Evolutionary conservation across 1,284 basidiomycete species (phyloP), one percentile per base, ranked within the genome.

Genomic region (Puccinia horiana): DNA sequence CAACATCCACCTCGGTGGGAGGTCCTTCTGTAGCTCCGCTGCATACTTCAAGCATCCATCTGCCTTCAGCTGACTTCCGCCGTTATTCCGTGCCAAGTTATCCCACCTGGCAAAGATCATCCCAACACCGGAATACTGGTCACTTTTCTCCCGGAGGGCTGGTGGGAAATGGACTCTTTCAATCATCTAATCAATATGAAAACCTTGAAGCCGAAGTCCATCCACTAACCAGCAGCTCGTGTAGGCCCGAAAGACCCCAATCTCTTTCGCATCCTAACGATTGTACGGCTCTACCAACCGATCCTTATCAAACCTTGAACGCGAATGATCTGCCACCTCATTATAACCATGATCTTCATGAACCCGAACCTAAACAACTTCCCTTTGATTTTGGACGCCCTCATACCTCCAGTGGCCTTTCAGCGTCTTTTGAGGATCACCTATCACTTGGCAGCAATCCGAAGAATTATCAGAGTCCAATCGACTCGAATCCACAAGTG

Each of bases 401-500:
- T 32, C 79, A 81, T 81, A 81, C 79, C 32, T 81, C 79, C 29
- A 81, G 70, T 63, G 79, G 79, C 18, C 44, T 81, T 35, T 63
- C n/a, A 32, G 37, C 73, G 42, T 52, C 61, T 54, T 54, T 67
- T 54, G 65, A 65, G 2, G 35, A 78, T 78, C 6, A 42, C n/a
- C 67, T 72, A 20, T 54, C 65, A 49, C 63, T 26, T n/a, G 52
- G 16, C 35, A 61, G 32, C 20, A 26, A 52, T 11, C 20, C 54
- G 2, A 80, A 58, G 29, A 44, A n/a, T 47, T 80, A 72, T 73
- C 52, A 56, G 11, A 80, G 67, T 47, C 35, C 78, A n/a, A 72
- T 70, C 37, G 42, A 42, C 35, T 29, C 65, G 11, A 52, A 80
- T 72, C 18, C 65, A 2, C 40, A 56, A 26, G 52, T 35, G 29